Conservation (phyloP, 1,139 yeast species). For the Geotrichum restrictum region DNA sequence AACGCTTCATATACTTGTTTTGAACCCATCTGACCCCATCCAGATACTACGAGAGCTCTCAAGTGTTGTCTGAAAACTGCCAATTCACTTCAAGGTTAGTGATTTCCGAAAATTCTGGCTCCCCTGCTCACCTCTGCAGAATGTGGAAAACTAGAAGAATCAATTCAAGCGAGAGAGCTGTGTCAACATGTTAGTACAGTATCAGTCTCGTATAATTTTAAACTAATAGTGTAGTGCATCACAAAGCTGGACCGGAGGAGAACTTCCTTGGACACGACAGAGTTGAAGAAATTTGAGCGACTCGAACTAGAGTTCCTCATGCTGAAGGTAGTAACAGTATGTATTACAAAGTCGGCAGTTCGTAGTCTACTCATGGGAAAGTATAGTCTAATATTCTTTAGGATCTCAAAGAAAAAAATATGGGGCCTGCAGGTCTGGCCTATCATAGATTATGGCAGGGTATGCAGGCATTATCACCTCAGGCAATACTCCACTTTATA, state of each 20-base stretch:
- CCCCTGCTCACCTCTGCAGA: conserved; percentile 8
- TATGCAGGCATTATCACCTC: conserved; percentile 2
- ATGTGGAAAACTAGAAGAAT: conserved; percentile 14
- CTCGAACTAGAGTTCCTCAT: conserved; percentile 13
- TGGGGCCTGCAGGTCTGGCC: conserved; percentile 13
- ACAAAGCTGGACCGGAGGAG: conserved; percentile 9
- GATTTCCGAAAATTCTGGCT: neutral
- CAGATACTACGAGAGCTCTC: conserved; percentile 19
- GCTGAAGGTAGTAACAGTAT: conserved; percentile 16
- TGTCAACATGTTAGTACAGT: conserved; percentile 14
- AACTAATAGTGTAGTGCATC: conserved; percentile 12
- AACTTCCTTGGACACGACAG: neutral
- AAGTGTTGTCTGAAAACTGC: conserved; percentile 21
- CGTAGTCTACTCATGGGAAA: no score
- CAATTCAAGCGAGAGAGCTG: conserved; percentile 13
- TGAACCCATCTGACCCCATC: neutral
- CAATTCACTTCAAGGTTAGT: conserved; percentile 13
- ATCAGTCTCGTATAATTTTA: neutral
- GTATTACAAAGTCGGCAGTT: neutral
- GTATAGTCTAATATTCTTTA: neutral
- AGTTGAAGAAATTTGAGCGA: conserved; percentile 2
- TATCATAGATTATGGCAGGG: conserved; percentile 5
- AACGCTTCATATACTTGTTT: neutral
- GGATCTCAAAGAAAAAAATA: conserved; percentile 14
- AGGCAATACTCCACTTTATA: conserved; percentile 11